Percentiles rank a stretch among this genome's conserved stretches.
phyloP scores from a whole-genome alignment of 2,329 filamentous ascomycete species.

The Lecanosticta acicola region DNA sequence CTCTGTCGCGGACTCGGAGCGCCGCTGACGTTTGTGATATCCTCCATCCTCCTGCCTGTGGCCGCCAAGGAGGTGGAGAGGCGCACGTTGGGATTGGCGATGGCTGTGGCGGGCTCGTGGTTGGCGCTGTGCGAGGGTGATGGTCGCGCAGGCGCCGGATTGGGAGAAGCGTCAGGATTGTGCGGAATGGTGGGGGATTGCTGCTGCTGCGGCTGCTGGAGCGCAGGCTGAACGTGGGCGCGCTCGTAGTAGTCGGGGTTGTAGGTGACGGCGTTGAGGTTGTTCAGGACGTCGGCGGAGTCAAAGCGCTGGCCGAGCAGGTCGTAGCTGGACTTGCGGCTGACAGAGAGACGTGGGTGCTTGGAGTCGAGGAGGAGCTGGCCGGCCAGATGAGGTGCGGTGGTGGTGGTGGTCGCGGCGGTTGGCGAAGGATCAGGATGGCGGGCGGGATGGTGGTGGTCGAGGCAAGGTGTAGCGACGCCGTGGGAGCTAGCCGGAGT shows the following conservation, averaged over 20 bases:
- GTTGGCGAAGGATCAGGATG: background rate
- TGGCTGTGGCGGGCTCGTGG: conserved; percentile 8
- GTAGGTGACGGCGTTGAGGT: conserved; percentile 32
- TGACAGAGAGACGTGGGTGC: conserved; percentile 25
- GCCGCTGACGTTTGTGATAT: conserved; percentile 41
- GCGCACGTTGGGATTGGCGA: conserved; percentile 31
- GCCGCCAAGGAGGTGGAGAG: conserved; percentile 41
- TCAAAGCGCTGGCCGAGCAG: conserved; percentile 40
- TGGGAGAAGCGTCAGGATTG: conserved; percentile 1
- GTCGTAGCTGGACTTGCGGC: conserved; percentile 30
- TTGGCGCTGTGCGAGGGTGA: conserved; percentile 12
- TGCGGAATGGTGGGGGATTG: conserved; percentile 10
- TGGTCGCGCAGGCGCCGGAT: conserved; percentile 4
- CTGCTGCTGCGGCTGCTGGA: conserved; percentile 5
- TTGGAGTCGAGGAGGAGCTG: background rate
- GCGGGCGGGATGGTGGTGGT: background rate
- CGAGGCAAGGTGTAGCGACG: background rate
- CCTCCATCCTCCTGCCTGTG: conserved; percentile 45
- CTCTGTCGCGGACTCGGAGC: conserved; percentile 58
- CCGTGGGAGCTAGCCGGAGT: background rate
- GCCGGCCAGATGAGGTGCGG: background rate
- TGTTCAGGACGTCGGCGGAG: conserved; percentile 34
- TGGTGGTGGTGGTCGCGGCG: background rate
- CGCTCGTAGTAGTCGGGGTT: conserved; percentile 10
- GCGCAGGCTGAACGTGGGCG: conserved; percentile 10